Conservation (phyloP, 345 rosid species). For the Anacardium occidentale region DNA sequence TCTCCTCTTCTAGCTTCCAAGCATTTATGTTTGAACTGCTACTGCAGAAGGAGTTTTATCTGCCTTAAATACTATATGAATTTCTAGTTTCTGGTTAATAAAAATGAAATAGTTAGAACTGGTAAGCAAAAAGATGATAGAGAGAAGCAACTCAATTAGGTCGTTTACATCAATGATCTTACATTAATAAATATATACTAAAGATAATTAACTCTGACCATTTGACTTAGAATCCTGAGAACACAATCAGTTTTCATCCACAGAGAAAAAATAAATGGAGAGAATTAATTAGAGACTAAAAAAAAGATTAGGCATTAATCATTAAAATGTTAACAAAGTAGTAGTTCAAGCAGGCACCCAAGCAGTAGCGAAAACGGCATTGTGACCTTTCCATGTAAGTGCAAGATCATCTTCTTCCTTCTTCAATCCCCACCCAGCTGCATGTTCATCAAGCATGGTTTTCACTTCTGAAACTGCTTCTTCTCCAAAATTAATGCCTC, state of each 20-base stretch:
- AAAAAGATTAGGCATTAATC: background rate
- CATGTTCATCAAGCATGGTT: slow-evolving; percentile 85
- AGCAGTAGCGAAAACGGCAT: slow-evolving; percentile 85
- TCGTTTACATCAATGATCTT: background rate
- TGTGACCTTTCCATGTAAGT: slow-evolving; percentile 94
- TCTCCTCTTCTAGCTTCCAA: no score
- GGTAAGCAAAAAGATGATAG: background rate
- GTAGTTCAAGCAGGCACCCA: slow-evolving; percentile 56
- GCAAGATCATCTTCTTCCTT: slow-evolving; percentile 77
- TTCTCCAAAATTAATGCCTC: slow-evolving; percentile 50
- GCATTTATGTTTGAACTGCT: no score
- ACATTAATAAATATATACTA: no score
- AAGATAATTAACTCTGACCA: background rate
- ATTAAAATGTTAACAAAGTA: background rate
- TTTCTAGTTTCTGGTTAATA: no score
- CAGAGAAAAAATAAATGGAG: background rate
- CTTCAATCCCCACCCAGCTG: slow-evolving; percentile 91
- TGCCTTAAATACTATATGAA: no score
- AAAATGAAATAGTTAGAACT: no score
- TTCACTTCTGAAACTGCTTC: slow-evolving; percentile 60
- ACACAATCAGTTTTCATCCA: background rate
- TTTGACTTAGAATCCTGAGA: background rate
- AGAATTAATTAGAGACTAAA: slow-evolving; percentile 1
- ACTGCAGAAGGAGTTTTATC: no score
- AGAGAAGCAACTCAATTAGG: background rate